phyloP scores from a whole-genome alignment of 2,329 filamentous ascomycete genomes.

The Pezicula rhizophila region DNA sequence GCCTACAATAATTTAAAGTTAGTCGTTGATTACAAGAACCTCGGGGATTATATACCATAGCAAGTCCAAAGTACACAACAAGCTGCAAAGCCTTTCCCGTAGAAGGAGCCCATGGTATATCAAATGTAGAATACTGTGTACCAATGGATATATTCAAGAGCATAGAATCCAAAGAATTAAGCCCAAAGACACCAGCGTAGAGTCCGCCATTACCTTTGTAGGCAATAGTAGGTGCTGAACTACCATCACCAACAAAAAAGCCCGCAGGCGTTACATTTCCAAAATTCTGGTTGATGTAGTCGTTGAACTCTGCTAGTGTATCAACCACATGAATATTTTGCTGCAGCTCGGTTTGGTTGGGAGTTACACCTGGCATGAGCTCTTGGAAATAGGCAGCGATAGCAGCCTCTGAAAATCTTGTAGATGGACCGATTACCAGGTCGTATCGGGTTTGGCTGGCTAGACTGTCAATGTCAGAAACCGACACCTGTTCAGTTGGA shows the following conservation, averaged over 20 bases:
- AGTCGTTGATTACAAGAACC: too few species aligned
- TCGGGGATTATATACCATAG: slow-evolving; percentile 37
- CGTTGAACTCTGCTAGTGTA: slow-evolving; percentile 61
- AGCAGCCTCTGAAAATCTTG: slow-evolving; percentile 30
- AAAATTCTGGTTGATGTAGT: slow-evolving; percentile 56
- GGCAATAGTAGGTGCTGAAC: slow-evolving; percentile 57
- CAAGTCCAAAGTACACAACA: slow-evolving; percentile 75
- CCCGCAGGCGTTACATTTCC: slow-evolving; percentile 70
- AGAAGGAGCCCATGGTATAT: slow-evolving; percentile 62
- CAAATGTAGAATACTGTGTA: slow-evolving; percentile 69
- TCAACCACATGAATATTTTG: slow-evolving; percentile 40
- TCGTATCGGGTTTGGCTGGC: slow-evolving; percentile 15
- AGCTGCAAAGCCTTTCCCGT: slow-evolving; percentile 72
- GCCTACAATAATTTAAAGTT: slow-evolving; percentile 24
- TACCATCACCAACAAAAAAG: slow-evolving; percentile 64
- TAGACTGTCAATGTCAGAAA: slow-evolving; percentile 24
- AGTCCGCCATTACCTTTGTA: slow-evolving; percentile 61
- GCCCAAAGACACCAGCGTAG: slow-evolving; percentile 51
- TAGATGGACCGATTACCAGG: slow-evolving; percentile 37
- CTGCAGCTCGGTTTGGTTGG: slow-evolving; percentile 9
- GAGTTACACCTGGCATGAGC: slow-evolving; percentile 18
- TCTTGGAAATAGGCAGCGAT: slow-evolving; percentile 16
- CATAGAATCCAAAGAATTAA: slow-evolving; percentile 61
- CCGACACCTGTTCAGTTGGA: slow-evolving; percentile 41
- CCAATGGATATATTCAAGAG: slow-evolving; percentile 63